Conservation (phyloP, 1,284 basidiomycete species). For the Ganoderma resinaceum region DNA sequence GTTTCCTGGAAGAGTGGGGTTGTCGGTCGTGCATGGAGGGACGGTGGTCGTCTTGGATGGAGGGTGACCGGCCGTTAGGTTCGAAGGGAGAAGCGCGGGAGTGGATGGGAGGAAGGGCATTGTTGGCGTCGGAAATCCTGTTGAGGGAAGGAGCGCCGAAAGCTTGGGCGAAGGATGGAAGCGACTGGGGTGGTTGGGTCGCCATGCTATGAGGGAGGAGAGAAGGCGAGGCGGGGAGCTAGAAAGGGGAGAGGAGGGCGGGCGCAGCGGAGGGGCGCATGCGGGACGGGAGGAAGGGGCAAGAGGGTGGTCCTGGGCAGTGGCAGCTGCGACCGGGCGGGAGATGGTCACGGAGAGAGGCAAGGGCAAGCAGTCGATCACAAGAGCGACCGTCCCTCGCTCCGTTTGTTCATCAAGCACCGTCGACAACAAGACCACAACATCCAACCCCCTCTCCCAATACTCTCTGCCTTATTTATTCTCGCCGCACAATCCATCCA, state of each 20-base stretch:
- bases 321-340: constrained; percentile 16
- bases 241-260: constrained; percentile 13
- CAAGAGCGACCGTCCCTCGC: constrained; percentile 9
- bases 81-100: constrained; percentile 43
- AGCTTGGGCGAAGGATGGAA: constrained; percentile 78
- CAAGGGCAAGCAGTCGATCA: not conserved
- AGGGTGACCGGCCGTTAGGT: constrained; percentile 43
- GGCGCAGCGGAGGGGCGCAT: constrained; percentile 19
- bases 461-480: not conserved
- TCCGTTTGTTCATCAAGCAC: constrained; percentile 22
- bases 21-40: constrained; percentile 33
- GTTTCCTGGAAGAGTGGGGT: constrained; percentile 34
- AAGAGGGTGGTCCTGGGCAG: constrained; percentile 8
- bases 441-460: not conserved
- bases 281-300: constrained; percentile 13
- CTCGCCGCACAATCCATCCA: not conserved
- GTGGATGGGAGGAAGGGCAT: constrained; percentile 72
- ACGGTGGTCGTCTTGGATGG: constrained; percentile 40
- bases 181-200: constrained; percentile 56
- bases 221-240: constrained; percentile 3
- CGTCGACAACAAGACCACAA: constrained; percentile 1
- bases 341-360: constrained; percentile 20
- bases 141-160: constrained; percentile 63
- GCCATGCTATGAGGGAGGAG: constrained; percentile 33
- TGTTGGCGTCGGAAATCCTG: constrained; percentile 53